phyloP scores from a whole-genome alignment of 1,284 basidiomycete species.

The Ustilago lituana region DNA sequence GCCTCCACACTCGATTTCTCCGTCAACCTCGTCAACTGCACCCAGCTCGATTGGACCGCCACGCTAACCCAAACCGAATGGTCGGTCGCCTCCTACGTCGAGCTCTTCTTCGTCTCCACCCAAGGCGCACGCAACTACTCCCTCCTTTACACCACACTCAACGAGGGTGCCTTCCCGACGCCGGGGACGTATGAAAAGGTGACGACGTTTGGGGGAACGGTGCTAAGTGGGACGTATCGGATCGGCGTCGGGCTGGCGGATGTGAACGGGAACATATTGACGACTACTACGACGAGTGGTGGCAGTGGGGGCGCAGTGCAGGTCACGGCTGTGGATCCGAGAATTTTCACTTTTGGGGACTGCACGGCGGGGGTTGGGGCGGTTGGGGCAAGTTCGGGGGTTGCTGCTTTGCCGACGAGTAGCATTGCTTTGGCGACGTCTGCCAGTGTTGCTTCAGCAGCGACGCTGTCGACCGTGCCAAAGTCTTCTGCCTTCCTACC shows the following conservation, averaged over 20 bases:
- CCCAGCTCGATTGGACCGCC: slow-evolving; percentile 12
- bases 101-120: slow-evolving; percentile 22
- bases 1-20: slow-evolving; percentile 15
- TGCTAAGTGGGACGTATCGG: slow-evolving; percentile 9
- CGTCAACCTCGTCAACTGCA: slow-evolving; percentile 23
- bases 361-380: too few species aligned
- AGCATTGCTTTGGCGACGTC: neutral
- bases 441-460: too few species aligned
- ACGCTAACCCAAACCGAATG: slow-evolving; percentile 24
- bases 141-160: slow-evolving; percentile 10
- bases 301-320: slow-evolving; percentile 1
- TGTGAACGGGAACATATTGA: slow-evolving; percentile 13
- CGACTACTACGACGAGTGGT: slow-evolving; percentile 1
- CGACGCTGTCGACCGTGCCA: neutral
- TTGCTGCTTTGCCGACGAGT: neutral
- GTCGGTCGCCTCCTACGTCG: slow-evolving; percentile 18
- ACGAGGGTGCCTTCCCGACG: slow-evolving; percentile 8
- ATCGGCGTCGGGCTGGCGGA: slow-evolving; percentile 24
- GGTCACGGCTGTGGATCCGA: slow-evolving; percentile 11
- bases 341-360: slow-evolving; percentile 12
- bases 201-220: slow-evolving; percentile 11
- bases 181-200: slow-evolving; percentile 11
- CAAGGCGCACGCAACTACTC: slow-evolving; percentile 21
- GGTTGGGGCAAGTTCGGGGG: too few species aligned
- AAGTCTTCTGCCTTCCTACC: neutral